phyloP scores from a whole-genome alignment of 805 yeast species.

The Danielia reshetovae region DNA sequence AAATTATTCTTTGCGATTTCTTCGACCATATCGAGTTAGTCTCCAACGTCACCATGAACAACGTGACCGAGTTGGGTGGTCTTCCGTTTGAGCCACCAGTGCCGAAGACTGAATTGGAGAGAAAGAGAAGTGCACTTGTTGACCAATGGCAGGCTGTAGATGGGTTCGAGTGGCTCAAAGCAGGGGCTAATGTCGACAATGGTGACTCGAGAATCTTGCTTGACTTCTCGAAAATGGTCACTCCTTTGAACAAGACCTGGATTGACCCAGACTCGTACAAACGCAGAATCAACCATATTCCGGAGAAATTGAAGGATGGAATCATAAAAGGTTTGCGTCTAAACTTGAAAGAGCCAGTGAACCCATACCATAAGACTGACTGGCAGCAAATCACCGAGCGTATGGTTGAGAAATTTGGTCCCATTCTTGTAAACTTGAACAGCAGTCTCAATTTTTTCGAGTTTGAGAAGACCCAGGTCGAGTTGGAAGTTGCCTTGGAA shows the following conservation, averaged over 20 bases:
- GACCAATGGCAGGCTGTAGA: slow-evolving; percentile 26
- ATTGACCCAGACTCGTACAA: slow-evolving; percentile 47
- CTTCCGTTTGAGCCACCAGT: slow-evolving; percentile 26
- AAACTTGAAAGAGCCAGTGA: slow-evolving; percentile 24
- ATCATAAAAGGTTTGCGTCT: slow-evolving; percentile 33
- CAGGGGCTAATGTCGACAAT: slow-evolving; percentile 45
- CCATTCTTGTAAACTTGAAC: slow-evolving; percentile 42
- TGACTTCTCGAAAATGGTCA: slow-evolving; percentile 51
- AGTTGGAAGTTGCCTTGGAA: slow-evolving; percentile 3
- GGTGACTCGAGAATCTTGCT: slow-evolving; percentile 47
- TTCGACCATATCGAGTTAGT: slow-evolving; percentile 44
- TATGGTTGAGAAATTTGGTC: slow-evolving; percentile 52
- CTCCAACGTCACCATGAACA: slow-evolving; percentile 39
- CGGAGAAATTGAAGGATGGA: slow-evolving; percentile 28
- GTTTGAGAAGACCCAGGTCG: slow-evolving; percentile 1
- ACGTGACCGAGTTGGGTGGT: slow-evolving; percentile 32
- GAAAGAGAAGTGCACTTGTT: slow-evolving; percentile 12
- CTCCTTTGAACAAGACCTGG: slow-evolving; percentile 50
- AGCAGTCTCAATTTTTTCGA: slow-evolving; percentile 24
- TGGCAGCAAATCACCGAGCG: slow-evolving; percentile 53
- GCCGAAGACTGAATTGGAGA: slow-evolving; percentile 4
- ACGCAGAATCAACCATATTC: slow-evolving; percentile 35
- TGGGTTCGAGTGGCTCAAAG: slow-evolving; percentile 42
- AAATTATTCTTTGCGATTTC: slow-evolving; percentile 59
- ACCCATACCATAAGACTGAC: slow-evolving; percentile 39